Conservation (phyloP, 163 green algal genomes). For the Coccomyxa subellipsoidea region DNA sequence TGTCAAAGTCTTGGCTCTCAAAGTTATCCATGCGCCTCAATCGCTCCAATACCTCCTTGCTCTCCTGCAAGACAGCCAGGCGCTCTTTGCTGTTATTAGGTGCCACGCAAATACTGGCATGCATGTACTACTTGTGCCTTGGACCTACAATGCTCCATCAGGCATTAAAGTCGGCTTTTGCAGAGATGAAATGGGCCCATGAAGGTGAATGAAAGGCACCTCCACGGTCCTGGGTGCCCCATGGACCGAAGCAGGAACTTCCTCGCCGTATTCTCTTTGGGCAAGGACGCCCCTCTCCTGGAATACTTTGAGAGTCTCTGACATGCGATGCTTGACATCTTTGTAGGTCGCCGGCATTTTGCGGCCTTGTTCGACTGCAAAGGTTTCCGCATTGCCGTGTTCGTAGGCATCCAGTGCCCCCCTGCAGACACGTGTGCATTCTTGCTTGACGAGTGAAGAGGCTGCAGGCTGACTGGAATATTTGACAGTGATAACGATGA, state of each 20-base stretch:
- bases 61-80: no score
- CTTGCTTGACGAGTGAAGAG: no score
- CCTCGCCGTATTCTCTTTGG: slow-evolving; percentile 14
- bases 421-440: background rate
- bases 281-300: slow-evolving; percentile 21
- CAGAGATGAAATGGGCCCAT: no score
- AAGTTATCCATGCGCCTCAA: slow-evolving; percentile 34
- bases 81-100: no score
- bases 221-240: slow-evolving; percentile 29
- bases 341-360: background rate
- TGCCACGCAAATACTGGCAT: no score
- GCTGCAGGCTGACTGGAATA: no score
- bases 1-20: slow-evolving; percentile 42
- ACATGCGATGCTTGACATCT: background rate
- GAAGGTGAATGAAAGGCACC: no score
- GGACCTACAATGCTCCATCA: no score
- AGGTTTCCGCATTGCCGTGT: background rate
- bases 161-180: no score
- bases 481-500: background rate
- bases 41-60: slow-evolving; percentile 28
- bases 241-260: slow-evolving; percentile 27
- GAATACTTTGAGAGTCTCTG: slow-evolving; percentile 4
- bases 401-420: background rate
- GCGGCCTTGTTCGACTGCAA: background rate
- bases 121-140: no score